These are phyloP conservation scores for Psilocybe subaeruginosa DNA, from an alignment of 768 basidiomycete genomes.

Conservation along the genomic window DNA sequence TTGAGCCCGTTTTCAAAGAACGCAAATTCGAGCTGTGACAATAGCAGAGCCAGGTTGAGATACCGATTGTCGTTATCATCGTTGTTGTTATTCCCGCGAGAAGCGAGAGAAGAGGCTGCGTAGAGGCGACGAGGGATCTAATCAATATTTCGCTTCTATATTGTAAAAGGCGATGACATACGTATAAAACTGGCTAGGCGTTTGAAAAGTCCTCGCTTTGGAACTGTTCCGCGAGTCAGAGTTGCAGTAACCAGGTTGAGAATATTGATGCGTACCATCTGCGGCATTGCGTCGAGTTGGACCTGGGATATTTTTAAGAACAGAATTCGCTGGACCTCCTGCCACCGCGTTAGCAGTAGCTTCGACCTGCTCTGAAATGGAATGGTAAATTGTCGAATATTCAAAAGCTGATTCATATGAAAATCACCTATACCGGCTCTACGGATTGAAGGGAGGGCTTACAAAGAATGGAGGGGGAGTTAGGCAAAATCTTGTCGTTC, in stretches of 20 bases:
- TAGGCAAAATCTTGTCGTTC: not conserved
- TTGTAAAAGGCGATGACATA: not conserved
- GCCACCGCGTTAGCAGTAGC: not conserved
- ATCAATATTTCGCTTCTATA: not conserved
- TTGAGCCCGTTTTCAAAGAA: slow-evolving; percentile 49
- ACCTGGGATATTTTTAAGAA: not conserved
- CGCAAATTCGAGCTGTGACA: slow-evolving; percentile 49
- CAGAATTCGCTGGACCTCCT: not conserved
- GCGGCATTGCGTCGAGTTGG: not conserved
- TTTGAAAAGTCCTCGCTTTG: not conserved
- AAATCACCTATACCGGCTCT: not conserved
- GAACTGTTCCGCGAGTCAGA: no score
- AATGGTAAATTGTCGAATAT: not conserved
- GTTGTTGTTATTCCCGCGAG: not conserved
- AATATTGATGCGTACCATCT: no score
- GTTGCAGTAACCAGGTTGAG: no score
- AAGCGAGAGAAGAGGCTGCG: not conserved
- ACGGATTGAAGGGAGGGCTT: not conserved
- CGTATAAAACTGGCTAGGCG: not conserved
- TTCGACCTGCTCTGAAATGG: not conserved
- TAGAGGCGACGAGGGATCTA: not conserved
- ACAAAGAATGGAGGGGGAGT: not conserved
- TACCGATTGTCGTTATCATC: slow-evolving; percentile 21
- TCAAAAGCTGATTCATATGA: no score
- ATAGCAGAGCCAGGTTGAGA: slow-evolving; percentile 50